A percentile compares a stretch with the other conserved stretches of the same genome.
These are phyloP conservation scores for Phialophora verrucosa DNA, from an alignment of 2,329 filamentous ascomycete species.

Conservation along the genomic window DNA sequence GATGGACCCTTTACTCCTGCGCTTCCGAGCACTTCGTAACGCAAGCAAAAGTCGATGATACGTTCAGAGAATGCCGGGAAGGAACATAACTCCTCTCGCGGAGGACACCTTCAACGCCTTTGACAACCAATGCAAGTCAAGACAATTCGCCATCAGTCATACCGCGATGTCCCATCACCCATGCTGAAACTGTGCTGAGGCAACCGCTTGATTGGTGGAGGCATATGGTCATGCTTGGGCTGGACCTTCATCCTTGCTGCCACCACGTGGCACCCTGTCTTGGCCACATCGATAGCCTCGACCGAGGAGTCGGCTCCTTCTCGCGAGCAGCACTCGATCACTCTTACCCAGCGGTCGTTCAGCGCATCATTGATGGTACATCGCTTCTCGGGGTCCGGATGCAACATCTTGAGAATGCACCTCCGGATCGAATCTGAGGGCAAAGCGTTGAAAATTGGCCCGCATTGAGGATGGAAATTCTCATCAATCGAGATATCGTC, in stretches of 20 bases:
- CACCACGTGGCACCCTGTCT: slow-evolving; percentile 39
- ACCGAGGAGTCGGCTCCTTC: slow-evolving; percentile 60
- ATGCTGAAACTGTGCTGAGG: slow-evolving; percentile 42
- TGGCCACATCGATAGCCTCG: slow-evolving; percentile 40
- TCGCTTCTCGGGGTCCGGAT: slow-evolving; percentile 75
- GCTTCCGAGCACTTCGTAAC: slow-evolving; percentile 39
- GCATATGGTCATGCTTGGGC: slow-evolving; percentile 45
- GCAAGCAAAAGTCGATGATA: slow-evolving; percentile 21
- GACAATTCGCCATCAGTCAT: slow-evolving; percentile 26
- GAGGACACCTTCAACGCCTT: not conserved
- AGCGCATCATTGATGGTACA: slow-evolving; percentile 72
- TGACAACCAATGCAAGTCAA: not conserved
- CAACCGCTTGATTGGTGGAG: slow-evolving; percentile 42
- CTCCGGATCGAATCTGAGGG: slow-evolving; percentile 72
- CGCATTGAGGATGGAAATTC: slow-evolving; percentile 68
- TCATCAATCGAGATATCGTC: slow-evolving; percentile 54
- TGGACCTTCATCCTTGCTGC: slow-evolving; percentile 41
- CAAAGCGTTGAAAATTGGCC: slow-evolving; percentile 68
- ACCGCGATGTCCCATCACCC: slow-evolving; percentile 39
- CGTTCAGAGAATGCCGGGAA: slow-evolving; percentile 5
- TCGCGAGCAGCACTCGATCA: slow-evolving; percentile 77
- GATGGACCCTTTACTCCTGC: slow-evolving; percentile 22
- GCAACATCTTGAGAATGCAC: slow-evolving; percentile 79
- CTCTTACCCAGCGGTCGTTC: slow-evolving; percentile 73
- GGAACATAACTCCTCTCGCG: not conserved